Evolutionary conservation across 306 rosid genomes (phyloP).

Genomic region (Cucurbita argyrosperma): DNA sequence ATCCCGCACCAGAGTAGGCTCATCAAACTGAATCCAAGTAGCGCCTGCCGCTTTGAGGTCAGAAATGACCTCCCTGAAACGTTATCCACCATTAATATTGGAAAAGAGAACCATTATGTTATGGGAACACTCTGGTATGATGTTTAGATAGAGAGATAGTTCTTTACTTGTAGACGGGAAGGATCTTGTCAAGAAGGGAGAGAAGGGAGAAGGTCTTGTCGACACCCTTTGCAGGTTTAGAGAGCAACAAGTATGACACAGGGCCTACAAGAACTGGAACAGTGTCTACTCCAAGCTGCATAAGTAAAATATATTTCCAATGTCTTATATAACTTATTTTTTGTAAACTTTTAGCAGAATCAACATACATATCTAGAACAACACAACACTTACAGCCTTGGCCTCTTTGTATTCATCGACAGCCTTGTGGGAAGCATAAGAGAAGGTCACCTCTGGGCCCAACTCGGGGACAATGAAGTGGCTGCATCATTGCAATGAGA

Average conservation of each 20-base stretch:
- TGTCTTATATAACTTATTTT: too few species aligned
- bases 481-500: conserved; percentile 25
- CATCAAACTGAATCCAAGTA: conserved; percentile 74
- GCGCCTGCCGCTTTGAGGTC: conserved; percentile 83
- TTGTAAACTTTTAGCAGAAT: too few species aligned
- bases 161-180: conserved; percentile 56
- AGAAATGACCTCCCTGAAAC: conserved; percentile 53
- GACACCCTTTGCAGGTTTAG: conserved; percentile 69
- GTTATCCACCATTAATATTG: not conserved
- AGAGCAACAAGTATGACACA: conserved; percentile 66
- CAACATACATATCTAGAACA: not conserved
- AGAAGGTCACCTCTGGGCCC: conserved; percentile 63
- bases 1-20: conserved; percentile 64
- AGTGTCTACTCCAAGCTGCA: conserved; percentile 67
- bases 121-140: not conserved
- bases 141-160: not conserved
- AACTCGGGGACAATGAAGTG: conserved; percentile 81
- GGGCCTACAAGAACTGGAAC: conserved; percentile 78
- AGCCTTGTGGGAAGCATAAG: conserved; percentile 73
- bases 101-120: not conserved
- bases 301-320: not conserved
- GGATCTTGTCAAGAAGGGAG: conserved; percentile 41
- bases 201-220: conserved; percentile 48
- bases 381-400: conserved; percentile 40
- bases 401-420: conserved; percentile 76